Base-by-base conservation (phyloP, 805 yeast genomes). In the Yamadazyma sp. region DNA sequence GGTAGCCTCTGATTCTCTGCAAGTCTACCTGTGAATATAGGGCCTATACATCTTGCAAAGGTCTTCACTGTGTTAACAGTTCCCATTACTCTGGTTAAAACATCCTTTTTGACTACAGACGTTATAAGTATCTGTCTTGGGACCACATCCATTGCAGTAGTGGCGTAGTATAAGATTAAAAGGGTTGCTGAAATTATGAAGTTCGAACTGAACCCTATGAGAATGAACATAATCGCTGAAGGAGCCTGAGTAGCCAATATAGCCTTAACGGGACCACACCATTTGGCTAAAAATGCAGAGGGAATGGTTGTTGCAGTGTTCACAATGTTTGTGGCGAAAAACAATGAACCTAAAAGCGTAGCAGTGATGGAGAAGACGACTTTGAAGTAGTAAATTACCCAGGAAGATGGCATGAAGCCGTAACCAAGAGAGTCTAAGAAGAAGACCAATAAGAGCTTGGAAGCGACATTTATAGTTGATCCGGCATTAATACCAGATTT, bases 361-460 rank as follows among this genome's bases (percentile, higher is more conserved):
- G 89, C 78, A 1, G 79, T 57, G 19, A 78, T 60, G 2, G 57
- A 47, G 49, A 82, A 88, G 10, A 65, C 58, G 23, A 70, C 72
- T 39, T 78, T 75, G 65, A 86, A 82, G 60, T 85, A 89, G 55
- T 82, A 89, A 26, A 88, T 87, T 28, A 84, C 71, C 96, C 96
- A 90, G 1, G 95, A 83, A 30, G 80, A 70, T 2, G 95, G 81
- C 88, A 88, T 84, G 59, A 89, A 84, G 1, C 96, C 96, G 46
- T 78, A 80, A 0, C 95, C 96, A 34, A 89, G 71, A 1, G 96
- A 87, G 58, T 89, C 97, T 20, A 86, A 53, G 80, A 86, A 85
- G 54, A 89, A 90, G 12, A 82, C 70, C 5, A 73, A 56, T 16
- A 82, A 59, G 4, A 83, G 61, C 35, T 72, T 71, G 15, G 71